These are phyloP conservation scores for Exophiala bonariae DNA, from an alignment of 2,329 filamentous ascomycete species.

Conservation along the genomic window DNA sequence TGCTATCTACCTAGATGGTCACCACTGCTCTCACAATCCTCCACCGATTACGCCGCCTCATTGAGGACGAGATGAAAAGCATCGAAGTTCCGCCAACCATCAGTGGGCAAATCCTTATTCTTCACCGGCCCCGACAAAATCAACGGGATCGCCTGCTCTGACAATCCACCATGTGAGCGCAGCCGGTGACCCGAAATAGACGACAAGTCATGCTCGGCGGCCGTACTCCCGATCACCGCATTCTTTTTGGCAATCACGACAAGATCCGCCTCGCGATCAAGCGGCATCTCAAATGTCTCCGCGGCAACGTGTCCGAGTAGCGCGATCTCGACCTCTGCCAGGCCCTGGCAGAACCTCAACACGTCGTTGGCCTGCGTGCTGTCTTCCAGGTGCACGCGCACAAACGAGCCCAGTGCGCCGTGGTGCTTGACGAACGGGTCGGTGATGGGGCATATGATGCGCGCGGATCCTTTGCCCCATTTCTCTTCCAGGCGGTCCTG, in stretches of 20 bases:
- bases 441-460: constrained; percentile 47
- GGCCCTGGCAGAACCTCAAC: constrained; percentile 29
- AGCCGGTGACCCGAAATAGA: constrained; percentile 36
- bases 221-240: constrained; percentile 39
- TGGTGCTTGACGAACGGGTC: constrained; percentile 47
- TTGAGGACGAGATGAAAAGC: constrained; percentile 42
- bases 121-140: constrained; percentile 24
- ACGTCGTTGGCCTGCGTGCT: constrained; percentile 29
- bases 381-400: constrained; percentile 39
- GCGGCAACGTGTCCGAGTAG: constrained; percentile 36
- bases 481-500: constrained; percentile 38
- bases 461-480: constrained; percentile 33
- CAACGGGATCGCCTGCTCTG: constrained; percentile 41
- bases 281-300: constrained; percentile 37
- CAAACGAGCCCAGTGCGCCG: constrained; percentile 44
- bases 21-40: too few relatives aligned
- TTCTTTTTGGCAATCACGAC: constrained; percentile 39
- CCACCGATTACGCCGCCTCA: neutral
- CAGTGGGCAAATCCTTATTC: constrained; percentile 28
- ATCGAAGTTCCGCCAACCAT: constrained; percentile 41
- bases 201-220: constrained; percentile 38
- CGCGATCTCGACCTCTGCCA: constrained; percentile 37
- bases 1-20: too few relatives aligned
- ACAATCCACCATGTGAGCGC: constrained; percentile 44
- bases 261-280: constrained; percentile 43